Percentiles rank a stretch among this genome's conserved stretches.
Evolutionary conservation across 2,329 filamentous ascomycete genomes (phyloP).

Genomic region (Emergomyces pasteurianus): DNA sequence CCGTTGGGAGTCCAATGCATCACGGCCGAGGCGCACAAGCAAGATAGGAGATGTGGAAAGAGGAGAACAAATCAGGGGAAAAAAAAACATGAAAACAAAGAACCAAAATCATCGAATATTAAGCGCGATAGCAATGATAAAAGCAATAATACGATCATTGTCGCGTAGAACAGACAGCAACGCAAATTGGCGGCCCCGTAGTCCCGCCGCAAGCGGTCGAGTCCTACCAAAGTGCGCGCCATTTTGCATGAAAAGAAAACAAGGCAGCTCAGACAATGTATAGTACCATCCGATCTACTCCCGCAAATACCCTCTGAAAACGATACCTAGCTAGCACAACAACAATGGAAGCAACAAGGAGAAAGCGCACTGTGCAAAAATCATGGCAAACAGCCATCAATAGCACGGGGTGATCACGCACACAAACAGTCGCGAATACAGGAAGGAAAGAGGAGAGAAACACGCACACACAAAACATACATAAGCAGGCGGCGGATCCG

Average conservation of each 20-base stretch:
- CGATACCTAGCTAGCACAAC: neutral
- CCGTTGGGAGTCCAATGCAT: neutral
- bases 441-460: neutral
- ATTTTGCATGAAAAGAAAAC: neutral
- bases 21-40: neutral
- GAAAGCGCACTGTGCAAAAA: neutral
- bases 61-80: neutral
- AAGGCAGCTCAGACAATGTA: neutral
- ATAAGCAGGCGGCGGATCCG: neutral
- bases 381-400: neutral
- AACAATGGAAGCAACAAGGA: neutral
- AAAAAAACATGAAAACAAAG: neutral
- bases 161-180: neutral
- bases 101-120: neutral
- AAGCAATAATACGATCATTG: neutral
- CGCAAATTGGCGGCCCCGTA: neutral
- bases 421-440: neutral
- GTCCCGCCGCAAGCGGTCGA: neutral
- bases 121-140: neutral
- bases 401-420: neutral
- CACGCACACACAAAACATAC: neutral
- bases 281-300: neutral
- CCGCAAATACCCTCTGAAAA: neutral
- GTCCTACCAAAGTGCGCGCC: neutral
- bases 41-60: neutral